Conservation (phyloP, 176 grass and related monocot genomes). For the Rhynchospora tenuis region DNA sequence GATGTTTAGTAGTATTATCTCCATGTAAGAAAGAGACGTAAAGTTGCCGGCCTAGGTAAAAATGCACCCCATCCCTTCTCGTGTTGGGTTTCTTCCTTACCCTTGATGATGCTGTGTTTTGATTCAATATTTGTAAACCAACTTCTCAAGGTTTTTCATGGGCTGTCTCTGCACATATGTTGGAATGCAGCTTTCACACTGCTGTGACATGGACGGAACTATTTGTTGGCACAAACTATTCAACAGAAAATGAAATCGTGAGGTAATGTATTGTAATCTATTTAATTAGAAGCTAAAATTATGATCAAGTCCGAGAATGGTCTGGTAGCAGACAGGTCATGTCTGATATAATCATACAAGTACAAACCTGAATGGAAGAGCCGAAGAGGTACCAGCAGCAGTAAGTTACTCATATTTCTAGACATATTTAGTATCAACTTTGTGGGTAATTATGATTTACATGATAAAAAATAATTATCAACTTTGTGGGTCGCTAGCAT, state of each 20-base stretch:
- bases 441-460: not conserved
- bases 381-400: not conserved
- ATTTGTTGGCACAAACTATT: not conserved
- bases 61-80: not conserved
- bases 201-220: not conserved
- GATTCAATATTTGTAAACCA: not conserved
- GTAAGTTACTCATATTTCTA: not conserved
- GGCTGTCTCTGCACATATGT: not conserved
- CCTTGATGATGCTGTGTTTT: slow-evolving; percentile 10
- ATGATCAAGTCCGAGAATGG: not conserved
- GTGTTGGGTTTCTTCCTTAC: not conserved
- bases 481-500: not conserved
- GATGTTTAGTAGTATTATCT: not conserved
- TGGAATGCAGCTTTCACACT: not conserved
- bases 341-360: not conserved
- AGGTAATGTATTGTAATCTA: not conserved
- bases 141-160: not conserved
- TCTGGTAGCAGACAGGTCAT: not conserved
- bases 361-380: not conserved
- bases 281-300: not conserved
- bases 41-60: not conserved
- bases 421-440: not conserved
- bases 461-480: not conserved
- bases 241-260: not conserved
- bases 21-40: slow-evolving; percentile 3